A percentile compares a stretch with the other conserved stretches of the same genome.
These are phyloP conservation scores for Colletotrichum sp. DNA, from an alignment of 2,329 filamentous ascomycete species.

Conservation along the genomic window DNA sequence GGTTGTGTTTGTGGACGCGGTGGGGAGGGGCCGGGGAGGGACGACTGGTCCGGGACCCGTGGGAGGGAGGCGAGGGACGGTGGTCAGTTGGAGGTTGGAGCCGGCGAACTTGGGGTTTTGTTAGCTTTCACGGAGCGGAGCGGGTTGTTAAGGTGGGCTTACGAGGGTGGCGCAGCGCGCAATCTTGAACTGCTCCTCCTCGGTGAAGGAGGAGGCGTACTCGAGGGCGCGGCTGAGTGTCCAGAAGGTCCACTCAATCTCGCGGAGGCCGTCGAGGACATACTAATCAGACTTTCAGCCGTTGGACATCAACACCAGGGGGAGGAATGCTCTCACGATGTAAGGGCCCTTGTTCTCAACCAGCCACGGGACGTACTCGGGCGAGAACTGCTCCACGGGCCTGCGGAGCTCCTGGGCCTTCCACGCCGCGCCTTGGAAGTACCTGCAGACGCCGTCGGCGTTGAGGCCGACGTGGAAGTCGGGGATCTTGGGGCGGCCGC, in stretches of 20 bases:
- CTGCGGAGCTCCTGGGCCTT: constrained; percentile 3
- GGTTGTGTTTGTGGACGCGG: fast-evolving
- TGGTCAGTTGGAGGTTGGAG: background rate
- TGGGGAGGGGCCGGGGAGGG: background rate
- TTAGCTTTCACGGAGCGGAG: background rate
- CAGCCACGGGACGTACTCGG: constrained; percentile 20
- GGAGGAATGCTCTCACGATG: background rate
- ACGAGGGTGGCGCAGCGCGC: constrained; percentile 6
- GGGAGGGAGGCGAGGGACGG: background rate
- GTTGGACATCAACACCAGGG: background rate
- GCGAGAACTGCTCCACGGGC: background rate
- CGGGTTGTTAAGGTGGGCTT: background rate
- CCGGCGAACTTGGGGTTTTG: background rate
- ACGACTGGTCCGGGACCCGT: background rate
- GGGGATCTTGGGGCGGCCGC: background rate
- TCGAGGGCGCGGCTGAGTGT: background rate
- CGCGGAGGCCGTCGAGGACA: constrained; percentile 15
- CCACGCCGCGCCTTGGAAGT: background rate
- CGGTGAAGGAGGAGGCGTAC: background rate
- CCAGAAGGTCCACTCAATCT: constrained; percentile 9
- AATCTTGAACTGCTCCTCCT: constrained; percentile 4
- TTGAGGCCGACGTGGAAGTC: constrained; percentile 8
- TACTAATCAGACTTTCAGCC: background rate
- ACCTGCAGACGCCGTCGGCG: background rate
- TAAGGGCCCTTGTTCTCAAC: constrained; percentile 17